Evolutionary conservation across 2,329 filamentous ascomycete genomes (phyloP).

Genomic region (Rachicladosporium sp.): DNA sequence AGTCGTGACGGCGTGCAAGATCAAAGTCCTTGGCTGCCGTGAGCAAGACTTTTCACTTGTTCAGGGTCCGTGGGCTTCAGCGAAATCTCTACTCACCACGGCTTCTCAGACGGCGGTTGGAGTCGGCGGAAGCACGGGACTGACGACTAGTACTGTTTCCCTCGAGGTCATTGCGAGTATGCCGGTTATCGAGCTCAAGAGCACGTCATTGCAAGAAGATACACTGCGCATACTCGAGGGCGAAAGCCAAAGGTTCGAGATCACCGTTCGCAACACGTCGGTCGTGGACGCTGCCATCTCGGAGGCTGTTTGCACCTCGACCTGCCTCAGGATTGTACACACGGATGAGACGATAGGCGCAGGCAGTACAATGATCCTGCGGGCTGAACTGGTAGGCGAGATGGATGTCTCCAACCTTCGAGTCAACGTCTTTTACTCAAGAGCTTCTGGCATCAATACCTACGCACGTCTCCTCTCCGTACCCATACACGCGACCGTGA

Average conservation of each 20-base stretch:
- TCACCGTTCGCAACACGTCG: slow-evolving; percentile 72
- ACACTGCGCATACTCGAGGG: slow-evolving; percentile 90
- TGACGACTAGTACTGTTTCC: slow-evolving; percentile 12
- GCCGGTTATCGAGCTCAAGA: slow-evolving; percentile 63
- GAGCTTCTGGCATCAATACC: slow-evolving; percentile 4
- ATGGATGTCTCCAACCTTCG: slow-evolving; percentile 68
- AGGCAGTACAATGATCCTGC: slow-evolving; percentile 50
- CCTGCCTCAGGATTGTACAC: slow-evolving; percentile 13
- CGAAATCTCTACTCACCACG: slow-evolving; percentile 62
- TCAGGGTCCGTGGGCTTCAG: slow-evolving; percentile 59
- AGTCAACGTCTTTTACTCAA: slow-evolving; percentile 67
- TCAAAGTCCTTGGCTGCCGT: slow-evolving; percentile 71
- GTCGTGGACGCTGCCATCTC: slow-evolving; percentile 43
- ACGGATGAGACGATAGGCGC: slow-evolving; percentile 8
- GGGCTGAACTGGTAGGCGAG: slow-evolving; percentile 76
- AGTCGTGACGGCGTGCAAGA: slow-evolving; percentile 62
- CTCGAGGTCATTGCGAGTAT: slow-evolving; percentile 64
- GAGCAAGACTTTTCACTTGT: slow-evolving; percentile 79
- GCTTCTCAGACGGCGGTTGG: slow-evolving; percentile 11
- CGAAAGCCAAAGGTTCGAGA: slow-evolving; percentile 62
- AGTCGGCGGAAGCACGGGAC: too few relatives aligned
- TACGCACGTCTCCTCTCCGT: slow-evolving; percentile 43
- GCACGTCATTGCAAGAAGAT: slow-evolving; percentile 67
- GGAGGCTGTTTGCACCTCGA: too few relatives aligned
- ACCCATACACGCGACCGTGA: slow-evolving; percentile 78